Evolutionary conservation across 306 rosid genomes (phyloP).

Genomic region (Cicer yamashitae): DNA sequence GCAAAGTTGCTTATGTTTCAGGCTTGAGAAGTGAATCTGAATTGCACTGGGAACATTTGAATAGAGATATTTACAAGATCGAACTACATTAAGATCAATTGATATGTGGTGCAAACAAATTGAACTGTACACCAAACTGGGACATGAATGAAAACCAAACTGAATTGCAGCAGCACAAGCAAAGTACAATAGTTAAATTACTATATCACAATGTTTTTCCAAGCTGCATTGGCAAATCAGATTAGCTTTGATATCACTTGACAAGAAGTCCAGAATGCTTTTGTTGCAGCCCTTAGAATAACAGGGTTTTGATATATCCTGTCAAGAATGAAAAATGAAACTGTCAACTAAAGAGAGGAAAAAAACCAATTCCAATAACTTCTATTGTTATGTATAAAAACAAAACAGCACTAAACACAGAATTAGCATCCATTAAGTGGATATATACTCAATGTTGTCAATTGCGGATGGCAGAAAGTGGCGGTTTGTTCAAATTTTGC

Average conservation of each 20-base stretch:
- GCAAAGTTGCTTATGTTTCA: neutral
- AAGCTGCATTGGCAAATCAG: constrained; percentile 52
- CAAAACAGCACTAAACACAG: neutral
- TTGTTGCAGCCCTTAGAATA: constrained; percentile 70
- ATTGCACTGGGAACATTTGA: constrained; percentile 40
- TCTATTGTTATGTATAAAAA: constrained; percentile 4
- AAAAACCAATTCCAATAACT: neutral
- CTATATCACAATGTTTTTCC: constrained; percentile 41
- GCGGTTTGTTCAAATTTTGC: no score
- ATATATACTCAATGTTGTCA: no score
- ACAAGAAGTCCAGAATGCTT: constrained; percentile 91
- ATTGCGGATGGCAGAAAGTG: no score
- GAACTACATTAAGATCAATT: constrained; percentile 47
- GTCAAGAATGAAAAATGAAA: constrained; percentile 39
- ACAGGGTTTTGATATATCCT: constrained; percentile 98
- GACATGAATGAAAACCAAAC: constrained; percentile 32
- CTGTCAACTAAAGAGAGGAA: neutral
- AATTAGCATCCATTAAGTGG: neutral
- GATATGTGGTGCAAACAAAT: constrained; percentile 42
- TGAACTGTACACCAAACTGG: constrained; percentile 42
- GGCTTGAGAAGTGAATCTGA: constrained; percentile 33
- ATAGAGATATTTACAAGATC: constrained; percentile 53
- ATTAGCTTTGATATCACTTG: constrained; percentile 93
- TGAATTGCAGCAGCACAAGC: constrained; percentile 46
- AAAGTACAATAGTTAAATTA: constrained; percentile 26